Base-by-base conservation (phyloP, 257 asterid species). In the Verbascum thapsus region DNA sequence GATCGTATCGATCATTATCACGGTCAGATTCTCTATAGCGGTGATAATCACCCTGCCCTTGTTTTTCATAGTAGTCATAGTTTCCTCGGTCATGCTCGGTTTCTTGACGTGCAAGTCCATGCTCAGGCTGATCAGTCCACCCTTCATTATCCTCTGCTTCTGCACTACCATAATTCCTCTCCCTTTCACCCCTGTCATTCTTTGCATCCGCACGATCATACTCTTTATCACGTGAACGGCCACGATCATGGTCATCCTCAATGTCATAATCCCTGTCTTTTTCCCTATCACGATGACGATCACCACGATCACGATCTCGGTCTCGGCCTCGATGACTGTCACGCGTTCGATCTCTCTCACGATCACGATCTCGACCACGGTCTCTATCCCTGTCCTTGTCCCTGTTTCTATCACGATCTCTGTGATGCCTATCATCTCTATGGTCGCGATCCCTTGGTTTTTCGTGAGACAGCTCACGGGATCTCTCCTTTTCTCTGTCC, bases 401-500 rank as follows among this genome's bases (percentile, higher is more conserved):
- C 48, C 80, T 73, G 66, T 37, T 94, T 67, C 88, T 81, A 32
- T 94, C 99, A 3, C 94, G 95, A 54, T 94, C 99, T 63, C 89
- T 76, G 65, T 90, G 97, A 79, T 83, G 96, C 68, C 85, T 83
- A 41, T 92, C 94, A 15, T 86, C 98, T 72, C 90, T 82, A 34
- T 76, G 86, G 54, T 92, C 97, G 58, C 96, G 99, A 7, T 89
- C 99, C 72, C 78, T 81, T 50, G 87, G 70, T 56, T 81, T 77
- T 15, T 92, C 99, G 42, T 80, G 96, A 26, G 98, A 91, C 54
- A 72, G 90, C 52, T 88, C 96, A 5, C 86, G 87, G 63, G 96
- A 82, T 70, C 11, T 83, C 65, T 85, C 96, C 13, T 78, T 73
- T 11, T 84, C 96, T 62, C 82, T 78, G 6, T 88, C 97, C 63